phyloP scores from a whole-genome alignment of 2,329 filamentous ascomycete genomes.

The Pseudocercospora fuligena region DNA sequence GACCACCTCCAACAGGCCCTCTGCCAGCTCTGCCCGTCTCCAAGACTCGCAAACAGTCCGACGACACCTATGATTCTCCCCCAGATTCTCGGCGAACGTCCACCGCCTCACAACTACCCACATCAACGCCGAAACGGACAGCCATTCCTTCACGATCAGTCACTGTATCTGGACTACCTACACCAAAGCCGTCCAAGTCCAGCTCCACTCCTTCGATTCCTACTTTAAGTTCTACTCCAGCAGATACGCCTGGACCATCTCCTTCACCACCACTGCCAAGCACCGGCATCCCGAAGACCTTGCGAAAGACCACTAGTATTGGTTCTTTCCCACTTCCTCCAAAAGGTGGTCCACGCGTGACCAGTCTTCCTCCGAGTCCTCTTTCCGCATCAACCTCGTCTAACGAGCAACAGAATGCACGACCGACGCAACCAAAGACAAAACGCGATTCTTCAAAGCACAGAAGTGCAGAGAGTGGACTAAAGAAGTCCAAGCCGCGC shows the following conservation, averaged over 20 bases:
- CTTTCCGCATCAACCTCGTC: slow-evolving; percentile 55
- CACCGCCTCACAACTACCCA: slow-evolving; percentile 38
- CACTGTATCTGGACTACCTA: slow-evolving; percentile 60
- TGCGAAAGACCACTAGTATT: slow-evolving; percentile 90
- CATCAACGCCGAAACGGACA: slow-evolving; percentile 41
- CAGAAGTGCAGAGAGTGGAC: slow-evolving; percentile 36
- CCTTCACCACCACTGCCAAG: slow-evolving; percentile 20
- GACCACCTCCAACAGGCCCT: slow-evolving; percentile 72
- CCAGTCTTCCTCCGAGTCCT: slow-evolving; percentile 65
- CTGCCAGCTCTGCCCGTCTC: slow-evolving; percentile 74
- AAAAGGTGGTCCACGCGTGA: slow-evolving; percentile 61
- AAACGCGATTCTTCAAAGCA: slow-evolving; percentile 40
- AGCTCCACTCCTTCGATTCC: slow-evolving; percentile 62
- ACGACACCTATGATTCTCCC: slow-evolving; percentile 56
- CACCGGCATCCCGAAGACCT: slow-evolving; percentile 57
- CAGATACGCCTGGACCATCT: slow-evolving; percentile 35
- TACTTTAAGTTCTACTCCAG: slow-evolving; percentile 49
- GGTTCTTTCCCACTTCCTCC: slow-evolving; percentile 92
- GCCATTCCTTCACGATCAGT: slow-evolving; percentile 42
- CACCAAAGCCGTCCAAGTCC: slow-evolving; percentile 44
- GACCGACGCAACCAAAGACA: slow-evolving; percentile 39
- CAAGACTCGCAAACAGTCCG: slow-evolving; percentile 68
- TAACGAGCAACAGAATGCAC: slow-evolving; percentile 35
- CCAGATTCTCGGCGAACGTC: slow-evolving; percentile 32
- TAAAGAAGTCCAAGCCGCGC: slow-evolving; percentile 36